phyloP scores from a whole-genome alignment of 2,329 filamentous ascomycete species.

The Cercospora nicotianae region DNA sequence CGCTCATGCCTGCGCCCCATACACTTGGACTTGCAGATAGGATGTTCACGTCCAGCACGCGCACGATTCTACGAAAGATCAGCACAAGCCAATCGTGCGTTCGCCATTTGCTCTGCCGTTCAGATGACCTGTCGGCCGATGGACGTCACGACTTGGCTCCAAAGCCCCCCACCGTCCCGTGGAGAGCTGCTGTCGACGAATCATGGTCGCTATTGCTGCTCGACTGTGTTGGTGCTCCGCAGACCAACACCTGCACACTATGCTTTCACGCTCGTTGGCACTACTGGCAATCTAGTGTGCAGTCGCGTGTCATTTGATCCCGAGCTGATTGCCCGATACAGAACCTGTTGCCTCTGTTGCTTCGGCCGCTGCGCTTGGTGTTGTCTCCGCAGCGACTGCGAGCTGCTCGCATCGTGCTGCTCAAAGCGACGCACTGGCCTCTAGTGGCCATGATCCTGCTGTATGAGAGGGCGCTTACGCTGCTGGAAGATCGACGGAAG shows the following conservation, averaged over 20 bases:
- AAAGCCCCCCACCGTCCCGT: constrained; percentile 2
- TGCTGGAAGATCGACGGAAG: constrained; percentile 21
- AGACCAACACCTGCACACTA: constrained; percentile 16
- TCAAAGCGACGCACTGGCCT: constrained; percentile 63
- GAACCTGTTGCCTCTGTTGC: constrained; percentile 72
- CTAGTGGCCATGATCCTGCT: constrained; percentile 67
- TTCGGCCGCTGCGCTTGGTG: constrained; percentile 71
- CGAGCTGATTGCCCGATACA: constrained; percentile 35
- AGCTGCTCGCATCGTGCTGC: constrained; percentile 57
- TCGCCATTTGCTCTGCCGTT: constrained; percentile 15
- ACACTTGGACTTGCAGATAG: background rate
- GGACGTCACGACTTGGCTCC: constrained; percentile 1
- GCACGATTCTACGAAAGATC: background rate
- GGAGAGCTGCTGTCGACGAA: constrained; percentile 15
- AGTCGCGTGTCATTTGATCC: background rate
- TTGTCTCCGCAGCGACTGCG: constrained; percentile 66
- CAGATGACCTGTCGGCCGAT: constrained; percentile 14
- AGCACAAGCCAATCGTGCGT: background rate
- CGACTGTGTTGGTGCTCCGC: constrained; percentile 27
- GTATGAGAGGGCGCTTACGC: constrained; percentile 57
- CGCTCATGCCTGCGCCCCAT: constrained; percentile 4
- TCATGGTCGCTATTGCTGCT: constrained; percentile 19
- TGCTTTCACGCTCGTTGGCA: constrained; percentile 9
- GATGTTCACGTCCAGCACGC: background rate
- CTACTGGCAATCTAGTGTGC: constrained; percentile 6